Evolutionary conservation across 192 early-diverging fungal species (phyloP), one percentile per base, ranked within the genome.

Genomic region (Chytriomyces sp.): DNA sequence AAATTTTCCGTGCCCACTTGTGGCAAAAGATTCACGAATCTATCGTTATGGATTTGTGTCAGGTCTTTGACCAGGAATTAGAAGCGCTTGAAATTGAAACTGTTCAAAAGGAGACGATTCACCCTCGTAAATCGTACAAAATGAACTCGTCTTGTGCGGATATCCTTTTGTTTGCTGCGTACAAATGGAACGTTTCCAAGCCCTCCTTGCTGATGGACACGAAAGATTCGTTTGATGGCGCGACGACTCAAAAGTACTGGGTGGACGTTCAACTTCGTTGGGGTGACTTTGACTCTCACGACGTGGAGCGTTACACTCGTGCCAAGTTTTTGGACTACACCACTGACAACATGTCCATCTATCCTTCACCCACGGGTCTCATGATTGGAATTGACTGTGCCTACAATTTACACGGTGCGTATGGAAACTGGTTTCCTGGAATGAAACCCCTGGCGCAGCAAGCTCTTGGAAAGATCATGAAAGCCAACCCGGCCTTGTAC

Each of bases 281-380:
- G 96, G 97, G 97, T 64, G 96, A 99, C 84, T 99, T 93, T 78
- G 97, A 99, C 87, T 97, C 95, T 26, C 97, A 99, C 83, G 96
- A 99, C 80, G 92, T 99, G 83, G 97, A 99, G 86, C 91, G 97
- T 69, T 99, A 99, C 86, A 95, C 96, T 45, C 90, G 97, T 71
- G 93, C 95, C 77, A 99, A 99, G 86, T 99, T 95, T 86, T 86
- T 97, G 83, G 96, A 98, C 86, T 99, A 98, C 85, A 96, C 95
- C 23, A 96, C 95, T 0, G 97, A 99, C 83, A 95, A 93, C 84
- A 97, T 98, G 96, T 96, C 94, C 79, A 96, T 99, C 69, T 99
- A 99, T 80, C 97, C 97, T n/a, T 97, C 96, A 59, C 94, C 96
- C 16, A 97, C 96, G 47, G 97, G 97, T 77, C 83, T 96, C 24